A percentile compares a stretch with the other conserved stretches of the same genome.
Evolutionary conservation across 1,284 basidiomycete species (phyloP).

Genomic region (Cutaneotrichosporon cutaneum): DNA sequence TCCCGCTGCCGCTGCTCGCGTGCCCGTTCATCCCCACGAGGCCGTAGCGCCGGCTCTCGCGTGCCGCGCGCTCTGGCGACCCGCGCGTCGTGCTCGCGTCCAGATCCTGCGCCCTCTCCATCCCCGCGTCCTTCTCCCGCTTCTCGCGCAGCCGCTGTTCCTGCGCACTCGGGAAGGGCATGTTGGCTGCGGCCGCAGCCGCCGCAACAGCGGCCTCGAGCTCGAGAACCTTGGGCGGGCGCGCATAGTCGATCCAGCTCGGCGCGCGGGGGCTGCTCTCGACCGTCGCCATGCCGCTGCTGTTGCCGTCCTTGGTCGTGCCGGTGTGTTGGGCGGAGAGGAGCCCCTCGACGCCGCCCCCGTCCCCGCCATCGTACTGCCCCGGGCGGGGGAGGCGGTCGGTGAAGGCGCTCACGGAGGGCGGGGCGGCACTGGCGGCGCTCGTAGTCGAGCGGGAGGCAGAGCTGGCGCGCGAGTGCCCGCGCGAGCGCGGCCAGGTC

Average conservation of each 20-base stretch:
- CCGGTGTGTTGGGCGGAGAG: background rate
- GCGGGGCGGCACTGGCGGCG: background rate
- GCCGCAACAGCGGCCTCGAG: slow-evolving; percentile 3
- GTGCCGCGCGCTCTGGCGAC: background rate
- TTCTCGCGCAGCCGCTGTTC: too few species aligned
- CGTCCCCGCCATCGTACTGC: background rate
- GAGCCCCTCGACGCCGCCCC: background rate
- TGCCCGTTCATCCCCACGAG: background rate
- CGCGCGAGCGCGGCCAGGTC: background rate
- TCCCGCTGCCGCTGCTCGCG: background rate
- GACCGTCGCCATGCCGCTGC: background rate
- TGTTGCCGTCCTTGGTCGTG: background rate
- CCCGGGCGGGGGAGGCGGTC: background rate
- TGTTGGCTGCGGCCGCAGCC: background rate
- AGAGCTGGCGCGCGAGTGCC: background rate
- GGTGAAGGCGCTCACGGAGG: background rate
- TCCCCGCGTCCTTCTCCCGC: background rate
- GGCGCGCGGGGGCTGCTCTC: background rate
- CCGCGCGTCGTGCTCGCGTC: background rate
- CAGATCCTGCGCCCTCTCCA: background rate
- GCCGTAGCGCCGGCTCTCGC: background rate
- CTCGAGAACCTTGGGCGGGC: background rate
- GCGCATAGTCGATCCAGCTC: slow-evolving; percentile 1
- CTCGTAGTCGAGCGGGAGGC: background rate
- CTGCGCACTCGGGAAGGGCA: background rate